phyloP scores from a whole-genome alignment of 768 basidiomycete genomes.

The Amanita exitialis region DNA sequence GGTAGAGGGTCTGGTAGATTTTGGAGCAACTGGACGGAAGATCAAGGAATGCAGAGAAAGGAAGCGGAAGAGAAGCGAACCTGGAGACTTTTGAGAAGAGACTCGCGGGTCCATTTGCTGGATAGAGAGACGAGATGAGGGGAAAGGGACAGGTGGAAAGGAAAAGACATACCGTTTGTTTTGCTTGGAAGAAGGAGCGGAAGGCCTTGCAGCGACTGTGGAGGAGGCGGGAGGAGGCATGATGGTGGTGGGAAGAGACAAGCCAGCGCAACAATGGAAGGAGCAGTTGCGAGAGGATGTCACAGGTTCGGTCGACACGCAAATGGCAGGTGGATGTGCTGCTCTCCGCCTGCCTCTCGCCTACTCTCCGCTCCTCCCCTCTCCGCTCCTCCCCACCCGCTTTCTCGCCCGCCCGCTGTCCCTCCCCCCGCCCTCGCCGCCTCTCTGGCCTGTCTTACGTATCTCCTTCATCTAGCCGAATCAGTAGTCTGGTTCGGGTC shows the following conservation, averaged over 20 bases:
- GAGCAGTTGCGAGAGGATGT: conserved; percentile 18
- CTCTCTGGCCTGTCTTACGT: conserved; percentile 7
- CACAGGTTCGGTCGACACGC: conserved; percentile 19
- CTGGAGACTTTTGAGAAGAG: conserved; percentile 39
- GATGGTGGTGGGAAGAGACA: conserved; percentile 36
- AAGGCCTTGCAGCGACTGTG: conserved; percentile 9
- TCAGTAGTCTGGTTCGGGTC: conserved; percentile 13
- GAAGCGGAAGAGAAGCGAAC: conserved; percentile 18
- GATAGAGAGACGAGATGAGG: conserved; percentile 12
- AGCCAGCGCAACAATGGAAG: conserved; percentile 33
- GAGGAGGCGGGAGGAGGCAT: conserved; percentile 11
- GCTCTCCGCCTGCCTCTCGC: conserved; percentile 4
- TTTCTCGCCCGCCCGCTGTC: neutral
- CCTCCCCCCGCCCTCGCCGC: neutral
- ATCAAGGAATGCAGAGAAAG: conserved; percentile 9
- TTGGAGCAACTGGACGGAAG: conserved; percentile 23
- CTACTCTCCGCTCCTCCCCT: neutral
- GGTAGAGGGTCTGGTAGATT: conserved; percentile 29
- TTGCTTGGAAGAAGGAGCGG: conserved; percentile 12
- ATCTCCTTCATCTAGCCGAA: conserved; percentile 11
- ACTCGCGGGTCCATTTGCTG: conserved; percentile 41
- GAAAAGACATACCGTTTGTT: conserved; percentile 25
- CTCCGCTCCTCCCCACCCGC: neutral
- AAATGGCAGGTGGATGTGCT: conserved; percentile 10
- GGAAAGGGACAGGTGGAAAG: conserved; percentile 12